These are phyloP conservation scores for Margaritispora aquatica DNA, from an alignment of 495 filamentous ascomycete species.

Conservation along the genomic window DNA sequence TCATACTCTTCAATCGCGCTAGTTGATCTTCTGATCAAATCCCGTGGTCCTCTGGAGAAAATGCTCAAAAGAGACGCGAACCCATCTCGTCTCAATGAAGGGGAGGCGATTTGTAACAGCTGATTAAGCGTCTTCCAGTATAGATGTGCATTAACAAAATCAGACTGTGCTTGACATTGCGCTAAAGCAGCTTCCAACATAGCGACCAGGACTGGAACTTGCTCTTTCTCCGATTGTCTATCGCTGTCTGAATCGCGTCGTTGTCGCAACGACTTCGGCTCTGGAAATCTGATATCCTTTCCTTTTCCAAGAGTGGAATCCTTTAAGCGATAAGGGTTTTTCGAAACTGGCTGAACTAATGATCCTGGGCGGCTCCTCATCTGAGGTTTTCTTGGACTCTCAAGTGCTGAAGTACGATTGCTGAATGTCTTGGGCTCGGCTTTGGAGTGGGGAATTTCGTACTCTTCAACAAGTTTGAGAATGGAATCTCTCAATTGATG, in stretches of 20 bases:
- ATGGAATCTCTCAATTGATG: conserved; percentile 79
- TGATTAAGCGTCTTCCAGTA: conserved; percentile 65
- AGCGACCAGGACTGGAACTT: conserved; percentile 45
- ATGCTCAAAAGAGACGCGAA: conserved; percentile 64
- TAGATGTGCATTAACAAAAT: conserved; percentile 63
- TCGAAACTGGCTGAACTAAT: conserved; percentile 28
- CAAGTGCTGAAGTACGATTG: conserved; percentile 41
- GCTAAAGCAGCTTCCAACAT: conserved; percentile 65
- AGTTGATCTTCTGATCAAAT: conserved; percentile 57
- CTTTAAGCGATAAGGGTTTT: conserved; percentile 47
- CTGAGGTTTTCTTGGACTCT: conserved; percentile 19
- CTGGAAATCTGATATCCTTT: not conserved
- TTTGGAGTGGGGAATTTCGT: conserved; percentile 59
- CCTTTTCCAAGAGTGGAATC: conserved; percentile 24
- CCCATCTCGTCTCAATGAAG: conserved; percentile 56
- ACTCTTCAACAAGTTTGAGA: conserved; percentile 73
- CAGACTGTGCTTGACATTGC: conserved; percentile 60
- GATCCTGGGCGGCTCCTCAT: conserved; percentile 18
- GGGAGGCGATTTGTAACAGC: conserved; percentile 52
- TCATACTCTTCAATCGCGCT: conserved; percentile 67
- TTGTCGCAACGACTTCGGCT: conserved; percentile 24
- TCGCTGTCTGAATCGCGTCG: conserved; percentile 18
- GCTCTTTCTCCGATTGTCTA: conserved; percentile 22
- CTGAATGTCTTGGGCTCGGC: conserved; percentile 53
- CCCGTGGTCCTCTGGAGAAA: conserved; percentile 61